Evolutionary conservation across 2,329 filamentous ascomycete species (phyloP), one percentile per base, ranked within the genome.

Genomic region (Didymella glomerata): DNA sequence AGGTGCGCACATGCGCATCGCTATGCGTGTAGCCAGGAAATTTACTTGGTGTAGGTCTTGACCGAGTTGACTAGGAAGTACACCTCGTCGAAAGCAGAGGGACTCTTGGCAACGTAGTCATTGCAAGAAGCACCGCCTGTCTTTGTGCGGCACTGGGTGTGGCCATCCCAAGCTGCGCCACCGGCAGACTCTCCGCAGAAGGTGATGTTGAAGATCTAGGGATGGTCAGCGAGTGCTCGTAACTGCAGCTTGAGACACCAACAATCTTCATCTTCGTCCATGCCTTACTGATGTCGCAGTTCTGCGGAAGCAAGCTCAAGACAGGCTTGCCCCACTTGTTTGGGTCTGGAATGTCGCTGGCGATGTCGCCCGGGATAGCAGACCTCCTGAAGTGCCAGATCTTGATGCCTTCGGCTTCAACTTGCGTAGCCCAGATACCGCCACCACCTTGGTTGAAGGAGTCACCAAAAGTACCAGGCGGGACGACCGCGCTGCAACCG

Each of bases 331-430:
- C 79, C 75, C 83, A 86, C 0, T 68, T 68, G 38, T 67, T 70
- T 9, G 81, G 79, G 62, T 83, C 76, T 0, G 83, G 84, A 0
- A 60, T 67, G 16, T 78, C 78, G 18, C 62, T 68, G 20, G 73
- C 66, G 41, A 85, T 79, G 20, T 84, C 82, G 1, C 52, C 51
- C 0, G 83, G 83, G 28, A 84, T 80, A 58, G 14, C 61, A 61
- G 42, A 44, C n/a, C 81, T 77, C 1, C 77, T 64, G 63, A 85
- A 85, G 67, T 80, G 82, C 82, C 83, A 86, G 60, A 84, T 81
- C 54, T 80, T 78, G 66, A 86, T 80, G 10, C 72, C 77, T 2
- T 78, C 70, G 5, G 68, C 61, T 4, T 81, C 80, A 73, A 83
- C 77, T 62, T 84, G 79, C 66, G 83, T 76, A 1, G 81, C 83